phyloP scores from a whole-genome alignment of 495 filamentous ascomycete genomes.

The Daldinia caldariorum region DNA sequence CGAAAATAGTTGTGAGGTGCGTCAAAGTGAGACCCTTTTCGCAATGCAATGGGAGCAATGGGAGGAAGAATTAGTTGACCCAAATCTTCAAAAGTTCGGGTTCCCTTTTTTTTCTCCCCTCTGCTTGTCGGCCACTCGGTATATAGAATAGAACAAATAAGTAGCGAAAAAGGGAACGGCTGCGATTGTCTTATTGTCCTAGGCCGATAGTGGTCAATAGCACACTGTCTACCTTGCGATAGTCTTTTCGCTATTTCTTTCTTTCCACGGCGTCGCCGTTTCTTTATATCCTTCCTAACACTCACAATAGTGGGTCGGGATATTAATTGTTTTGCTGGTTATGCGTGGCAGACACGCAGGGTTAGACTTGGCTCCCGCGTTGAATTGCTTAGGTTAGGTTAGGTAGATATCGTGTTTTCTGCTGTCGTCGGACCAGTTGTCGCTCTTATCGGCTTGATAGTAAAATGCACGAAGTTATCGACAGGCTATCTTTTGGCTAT shows the following conservation, averaged over 20 bases:
- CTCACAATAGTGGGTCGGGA: conserved; percentile 32
- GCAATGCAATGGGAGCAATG: conserved; percentile 15
- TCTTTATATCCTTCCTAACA: conserved; percentile 36
- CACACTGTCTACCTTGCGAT: conserved; percentile 14
- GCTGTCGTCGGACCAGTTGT: conserved; percentile 24
- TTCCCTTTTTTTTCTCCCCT: conserved; percentile 8
- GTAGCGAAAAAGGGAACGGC: conserved; percentile 4
- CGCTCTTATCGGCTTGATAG: conserved; percentile 23
- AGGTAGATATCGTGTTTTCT: conserved; percentile 10
- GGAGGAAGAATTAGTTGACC: conserved; percentile 11
- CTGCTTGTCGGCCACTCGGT: conserved; percentile 12
- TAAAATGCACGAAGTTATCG: conserved; percentile 22
- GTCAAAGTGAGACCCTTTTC: conserved; percentile 48
- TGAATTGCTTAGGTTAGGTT: background rate
- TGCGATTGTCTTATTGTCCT: conserved; percentile 23
- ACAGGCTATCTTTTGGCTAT: conserved; percentile 4
- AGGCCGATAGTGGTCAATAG: conserved; percentile 22
- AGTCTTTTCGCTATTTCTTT: conserved; percentile 32
- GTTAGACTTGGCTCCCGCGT: conserved; percentile 5
- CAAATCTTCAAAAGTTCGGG: conserved; percentile 29
- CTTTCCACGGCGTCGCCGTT: conserved; percentile 29
- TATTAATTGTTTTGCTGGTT: conserved; percentile 31
- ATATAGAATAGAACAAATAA: conserved; percentile 22
- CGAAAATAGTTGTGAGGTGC: conserved; percentile 34
- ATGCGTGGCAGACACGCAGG: conserved; percentile 19